Base-by-base conservation (phyloP, 257 asterid species). In the Ajuga chamaepitys region DNA sequence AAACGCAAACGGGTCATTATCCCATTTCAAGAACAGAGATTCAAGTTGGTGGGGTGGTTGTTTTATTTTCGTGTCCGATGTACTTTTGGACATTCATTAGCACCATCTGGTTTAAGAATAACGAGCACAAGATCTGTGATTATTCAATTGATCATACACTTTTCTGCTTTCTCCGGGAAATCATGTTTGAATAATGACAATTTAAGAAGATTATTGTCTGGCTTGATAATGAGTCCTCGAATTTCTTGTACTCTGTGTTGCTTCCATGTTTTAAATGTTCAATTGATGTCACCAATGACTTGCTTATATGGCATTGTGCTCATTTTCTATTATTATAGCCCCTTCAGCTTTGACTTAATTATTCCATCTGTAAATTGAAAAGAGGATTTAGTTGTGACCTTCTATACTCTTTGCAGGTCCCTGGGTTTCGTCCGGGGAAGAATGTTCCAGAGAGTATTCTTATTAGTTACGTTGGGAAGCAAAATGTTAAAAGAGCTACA, bases 351-450 rank as follows among this genome's bases (percentile, higher is more conserved):
- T 26, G n/a, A 25, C 25, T 30, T 68, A 46, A 13, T 48, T 16
- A 17, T 48, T 70, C 51, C 16, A 53, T 45, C 20, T 25, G 24
- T 57, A 48, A 62, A 34, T 40, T 16, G 46, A 28, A 9, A 3
- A 13, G 55, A 28, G 24, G 17, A 21, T 9, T 46, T 21, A 6
- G 13, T 57, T 72, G 35, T 37, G 14, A 40, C 16, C 12, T 67
- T 45, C 35, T 72, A 28, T 38, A 64, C 9, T 64, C 12, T 40
- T 20, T 74, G 35, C 82, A 92, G 98, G 88, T 92, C 65, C 98
- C 98, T n/a, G 98, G 98, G 47, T 89, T 92, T 87, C 98, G 97
- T 52, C 95, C 96, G 0, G 98, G 98, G 66, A 87, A 89, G 84
- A 81, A 70, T 75, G 83, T 92, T 54, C 97, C 98, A 4, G 98